These are phyloP conservation scores for Amauroascus niger DNA, from an alignment of 2,329 filamentous ascomycete genomes.

Conservation along the genomic window DNA sequence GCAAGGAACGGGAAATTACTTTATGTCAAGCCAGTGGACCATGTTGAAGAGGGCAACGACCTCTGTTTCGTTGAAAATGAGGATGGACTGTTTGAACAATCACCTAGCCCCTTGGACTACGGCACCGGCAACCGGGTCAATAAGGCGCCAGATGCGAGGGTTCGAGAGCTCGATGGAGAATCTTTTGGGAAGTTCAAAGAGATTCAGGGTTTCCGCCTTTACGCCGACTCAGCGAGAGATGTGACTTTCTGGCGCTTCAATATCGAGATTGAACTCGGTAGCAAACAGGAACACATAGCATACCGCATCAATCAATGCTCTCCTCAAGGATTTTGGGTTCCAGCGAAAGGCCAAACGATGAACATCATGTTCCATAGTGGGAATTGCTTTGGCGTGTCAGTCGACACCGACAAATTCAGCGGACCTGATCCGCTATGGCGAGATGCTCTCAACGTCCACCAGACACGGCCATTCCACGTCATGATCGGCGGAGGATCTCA, in stretches of 20 bases:
- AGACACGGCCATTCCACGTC: conserved; percentile 86
- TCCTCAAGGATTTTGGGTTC: conserved; percentile 87
- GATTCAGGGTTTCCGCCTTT: conserved; percentile 69
- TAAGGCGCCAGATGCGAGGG: conserved; percentile 41
- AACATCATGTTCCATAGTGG: conserved; percentile 99
- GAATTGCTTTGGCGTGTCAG: conserved; percentile 82
- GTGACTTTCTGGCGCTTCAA: conserved; percentile 97
- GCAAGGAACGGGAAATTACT: conserved; percentile 76
- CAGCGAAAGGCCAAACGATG: conserved; percentile 74
- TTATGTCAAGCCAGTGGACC: conserved; percentile 81
- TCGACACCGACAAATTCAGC: conserved; percentile 68
- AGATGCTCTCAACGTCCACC: conserved; percentile 86
- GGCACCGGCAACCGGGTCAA: conserved; percentile 31
- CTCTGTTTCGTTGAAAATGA: conserved; percentile 71
- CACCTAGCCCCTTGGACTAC: conserved; percentile 38
- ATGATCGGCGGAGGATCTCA: conserved; percentile 98
- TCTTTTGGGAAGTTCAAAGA: conserved; percentile 72
- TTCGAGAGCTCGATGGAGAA: conserved; percentile 58
- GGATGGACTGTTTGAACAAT: conserved; percentile 68
- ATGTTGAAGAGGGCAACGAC: conserved; percentile 67
- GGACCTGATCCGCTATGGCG: conserved; percentile 96
- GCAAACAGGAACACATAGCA: conserved; percentile 72
- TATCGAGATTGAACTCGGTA: conserved; percentile 75
- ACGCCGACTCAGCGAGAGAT: conserved; percentile 72
- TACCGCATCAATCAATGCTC: conserved; percentile 94